Percentiles rank a stretch among this genome's conserved stretches.
These are phyloP conservation scores for Penstemon davidsonii DNA, from an alignment of 257 asterid species.

Conservation along the genomic window DNA sequence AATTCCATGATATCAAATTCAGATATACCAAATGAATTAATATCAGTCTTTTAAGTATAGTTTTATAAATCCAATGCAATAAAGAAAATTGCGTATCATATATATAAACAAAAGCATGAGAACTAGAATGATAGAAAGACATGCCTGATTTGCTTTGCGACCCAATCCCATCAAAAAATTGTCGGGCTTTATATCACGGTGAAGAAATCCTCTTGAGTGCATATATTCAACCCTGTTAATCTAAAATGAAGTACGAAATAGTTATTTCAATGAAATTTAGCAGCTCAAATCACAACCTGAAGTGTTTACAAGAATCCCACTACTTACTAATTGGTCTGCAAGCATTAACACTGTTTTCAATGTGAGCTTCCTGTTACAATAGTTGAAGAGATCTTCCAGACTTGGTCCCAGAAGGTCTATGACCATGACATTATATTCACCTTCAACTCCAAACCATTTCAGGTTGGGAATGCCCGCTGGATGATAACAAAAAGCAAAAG, in stretches of 20 bases:
- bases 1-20: neutral
- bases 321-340: constrained; percentile 84
- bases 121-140: constrained; percentile 27
- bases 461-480: constrained; percentile 71
- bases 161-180: constrained; percentile 95
- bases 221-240: constrained; percentile 92
- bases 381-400: constrained; percentile 81
- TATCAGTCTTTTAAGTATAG: neutral
- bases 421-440: constrained; percentile 73
- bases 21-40: neutral
- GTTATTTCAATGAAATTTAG: constrained; percentile 17
- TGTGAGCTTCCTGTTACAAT: constrained; percentile 73
- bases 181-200: constrained; percentile 96
- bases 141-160: constrained; percentile 95
- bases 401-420: constrained; percentile 89
- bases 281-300: constrained; percentile 23
- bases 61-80: neutral
- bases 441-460: constrained; percentile 87
- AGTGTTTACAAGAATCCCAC: constrained; percentile 16
- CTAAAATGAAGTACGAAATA: constrained; percentile 38
- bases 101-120: neutral
- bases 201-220: constrained; percentile 97
- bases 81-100: constrained; percentile 10
- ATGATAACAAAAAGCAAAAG: constrained; percentile 29
- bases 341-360: constrained; percentile 83